Evolutionary conservation across 768 basidiomycete species (phyloP), one percentile per base, ranked within the genome.

Genomic region (Lactarius indigo): DNA sequence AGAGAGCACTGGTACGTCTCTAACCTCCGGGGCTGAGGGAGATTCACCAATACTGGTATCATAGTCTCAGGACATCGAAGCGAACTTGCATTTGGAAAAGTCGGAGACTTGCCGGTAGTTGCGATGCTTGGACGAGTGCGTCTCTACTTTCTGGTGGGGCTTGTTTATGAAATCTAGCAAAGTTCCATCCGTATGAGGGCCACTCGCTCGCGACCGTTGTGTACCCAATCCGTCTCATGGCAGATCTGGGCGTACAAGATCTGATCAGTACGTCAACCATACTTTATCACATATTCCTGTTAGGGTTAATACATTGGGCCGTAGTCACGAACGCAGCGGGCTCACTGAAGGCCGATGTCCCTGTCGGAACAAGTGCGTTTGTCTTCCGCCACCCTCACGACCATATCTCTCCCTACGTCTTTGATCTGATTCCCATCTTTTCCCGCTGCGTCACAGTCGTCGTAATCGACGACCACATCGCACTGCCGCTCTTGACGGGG

Each of bases 181-280:
- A 93, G 91, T 90, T 94, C 72, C 92, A 94, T 75, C 82, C 85
- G 1, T 96, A 95, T 70, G 94, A 96, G 77, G 94, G 94, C 2
- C 87, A 94, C 72, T 75, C 81, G 30, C 78, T 93, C 50, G 75
- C 83, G 8, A 84, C 85, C 6, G 88, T 92, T 18, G 84, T 88
- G 20, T 93, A 89, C 73, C 92, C 93, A 13, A 86, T 95, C 63
- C 83, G 91, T 61, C 79, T 90, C 37, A 88, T 95, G 86, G 87
- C 90, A 54, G 81, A 80, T 69, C 78, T 96, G 30, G 94, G 94
- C 3, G 83, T 92, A 52, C 84, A 85, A 71, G 79, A 89, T 68
- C 75, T 93, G 64, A 88, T 95, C 69, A 87, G 92, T 93, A 72
- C 64, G 88, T 77, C 31, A 20, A 18, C 77, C 30, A 15, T 18